These are phyloP conservation scores for Trichoderma reesei DNA, from an alignment of 495 filamentous ascomycete genomes.

Conservation along the genomic window DNA sequence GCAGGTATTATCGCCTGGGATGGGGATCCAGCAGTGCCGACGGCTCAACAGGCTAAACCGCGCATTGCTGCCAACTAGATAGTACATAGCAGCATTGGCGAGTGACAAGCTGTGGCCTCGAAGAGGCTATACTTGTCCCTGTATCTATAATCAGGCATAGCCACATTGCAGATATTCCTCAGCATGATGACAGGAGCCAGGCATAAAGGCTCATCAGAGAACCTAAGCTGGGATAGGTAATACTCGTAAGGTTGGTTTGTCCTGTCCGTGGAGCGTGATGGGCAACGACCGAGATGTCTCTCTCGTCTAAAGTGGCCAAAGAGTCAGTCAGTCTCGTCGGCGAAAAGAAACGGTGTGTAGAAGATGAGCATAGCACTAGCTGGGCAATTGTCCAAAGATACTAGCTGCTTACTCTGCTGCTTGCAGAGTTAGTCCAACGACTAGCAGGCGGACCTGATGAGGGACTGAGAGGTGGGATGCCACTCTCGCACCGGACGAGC, in stretches of 20 bases:
- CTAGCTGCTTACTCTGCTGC: neutral
- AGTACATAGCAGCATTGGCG: neutral
- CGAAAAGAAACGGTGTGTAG: neutral
- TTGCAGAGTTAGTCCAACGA: too few relatives aligned
- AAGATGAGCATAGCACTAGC: neutral
- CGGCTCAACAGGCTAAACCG: neutral
- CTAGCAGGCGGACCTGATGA: neutral
- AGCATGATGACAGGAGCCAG: neutral
- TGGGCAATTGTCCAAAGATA: neutral
- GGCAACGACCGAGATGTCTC: too few relatives aligned
- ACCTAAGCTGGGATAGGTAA: neutral
- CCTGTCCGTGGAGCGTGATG: neutral
- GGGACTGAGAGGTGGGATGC: neutral
- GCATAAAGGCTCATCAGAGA: neutral
- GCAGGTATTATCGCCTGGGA: neutral
- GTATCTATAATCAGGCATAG: neutral
- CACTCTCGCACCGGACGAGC: neutral
- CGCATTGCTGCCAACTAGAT: neutral
- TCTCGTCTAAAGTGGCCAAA: too few relatives aligned
- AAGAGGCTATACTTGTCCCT: neutral
- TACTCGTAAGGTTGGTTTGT: neutral
- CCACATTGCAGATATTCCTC: neutral
- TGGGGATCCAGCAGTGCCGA: neutral
- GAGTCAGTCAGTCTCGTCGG: neutral
- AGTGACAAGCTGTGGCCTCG: neutral